Base-by-base conservation (phyloP, 2,329 filamentous ascomycete species). In the Aspergillus hortae region DNA sequence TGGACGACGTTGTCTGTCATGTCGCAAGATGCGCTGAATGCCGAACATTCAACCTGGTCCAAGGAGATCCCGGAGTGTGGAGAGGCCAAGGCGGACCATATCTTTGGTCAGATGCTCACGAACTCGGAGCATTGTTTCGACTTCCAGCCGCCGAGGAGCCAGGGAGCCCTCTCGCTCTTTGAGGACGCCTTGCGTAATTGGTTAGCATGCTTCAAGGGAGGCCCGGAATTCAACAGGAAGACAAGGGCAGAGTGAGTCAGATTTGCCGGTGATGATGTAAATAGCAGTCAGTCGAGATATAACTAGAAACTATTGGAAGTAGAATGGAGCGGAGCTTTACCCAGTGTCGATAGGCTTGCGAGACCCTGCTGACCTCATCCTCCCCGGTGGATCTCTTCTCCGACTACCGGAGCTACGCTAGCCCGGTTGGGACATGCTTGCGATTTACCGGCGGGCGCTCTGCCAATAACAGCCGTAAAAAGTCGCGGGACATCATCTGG, bases 91-190 rank as follows among this genome's bases (percentile, higher is more conserved):
- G 50, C 64, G 49, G 60, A 66, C 10, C 67, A 69, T n/a, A 54
- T 81, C 0, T 81, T 81, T 55, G 78, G 78, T 2, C 75, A 76
- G 55, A 59, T 78, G 10, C 63, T 81, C 51, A 46, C 60, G 3
- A 67, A 74, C n/a, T 72, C 74, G 10, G 66, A 75, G 61, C 79
- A 81, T 65, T 76, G 73, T 48, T 78, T 73, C 60, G 79, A 81
- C 62, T 75, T 80, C 48, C 62, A 67, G 36, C 62, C 62, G 2
- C 53, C 58, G 0, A 64, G 61, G 1, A 74, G 70, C 0, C 64
- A 61, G 14, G 58, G 62, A 1, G 71, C 68, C 10, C 66, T 72
- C 43, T 57, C 61, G 23, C 63, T 69, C 49, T 78, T 78, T 52
- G 65, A 61, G 7, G 55, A 60, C 42, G 76, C 77, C 25, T 61